Percentiles rank a stretch among this genome's conserved stretches.
phyloP scores from a whole-genome alignment of 1,284 basidiomycete genomes.

The Anthracocystis walkeri region DNA sequence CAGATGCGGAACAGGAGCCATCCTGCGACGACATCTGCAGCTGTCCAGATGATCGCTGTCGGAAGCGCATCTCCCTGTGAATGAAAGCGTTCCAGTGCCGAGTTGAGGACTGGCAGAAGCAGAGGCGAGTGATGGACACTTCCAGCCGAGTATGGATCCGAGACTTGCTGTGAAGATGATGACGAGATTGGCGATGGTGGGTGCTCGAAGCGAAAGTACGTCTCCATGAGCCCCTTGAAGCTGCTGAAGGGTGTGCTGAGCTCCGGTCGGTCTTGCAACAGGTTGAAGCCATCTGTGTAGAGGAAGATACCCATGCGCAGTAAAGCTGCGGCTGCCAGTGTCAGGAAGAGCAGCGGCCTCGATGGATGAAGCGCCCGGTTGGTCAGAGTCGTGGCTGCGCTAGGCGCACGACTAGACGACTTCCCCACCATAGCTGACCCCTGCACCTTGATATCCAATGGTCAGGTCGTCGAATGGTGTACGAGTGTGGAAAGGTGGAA shows the following conservation, averaged over 20 bases:
- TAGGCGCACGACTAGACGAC: conserved; percentile 9
- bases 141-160: conserved; percentile 30
- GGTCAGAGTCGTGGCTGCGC: conserved; percentile 32
- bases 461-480: conserved; percentile 1
- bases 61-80: conserved; percentile 69
- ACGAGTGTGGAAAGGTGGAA: not conserved
- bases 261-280: conserved; percentile 74
- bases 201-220: conserved; percentile 39
- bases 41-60: conserved; percentile 78
- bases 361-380: conserved; percentile 20
- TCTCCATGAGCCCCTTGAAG: conserved; percentile 74
- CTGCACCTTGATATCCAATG: not conserved
- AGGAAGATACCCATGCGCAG: conserved; percentile 68
- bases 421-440: conserved; percentile 2
- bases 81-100: conserved; percentile 12
- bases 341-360: conserved; percentile 19
- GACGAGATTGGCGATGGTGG: conserved; percentile 24
- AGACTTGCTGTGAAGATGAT: conserved; percentile 3
- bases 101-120: conserved; percentile 75
- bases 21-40: conserved; percentile 75
- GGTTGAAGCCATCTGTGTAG: conserved; percentile 61
- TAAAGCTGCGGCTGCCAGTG: conserved; percentile 21
- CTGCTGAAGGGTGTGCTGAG: conserved; percentile 85
- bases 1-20: conserved; percentile 49
- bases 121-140: conserved; percentile 79